Base-by-base conservation (phyloP, 306 rosid species). In the Casuarina cunninghamiana region DNA sequence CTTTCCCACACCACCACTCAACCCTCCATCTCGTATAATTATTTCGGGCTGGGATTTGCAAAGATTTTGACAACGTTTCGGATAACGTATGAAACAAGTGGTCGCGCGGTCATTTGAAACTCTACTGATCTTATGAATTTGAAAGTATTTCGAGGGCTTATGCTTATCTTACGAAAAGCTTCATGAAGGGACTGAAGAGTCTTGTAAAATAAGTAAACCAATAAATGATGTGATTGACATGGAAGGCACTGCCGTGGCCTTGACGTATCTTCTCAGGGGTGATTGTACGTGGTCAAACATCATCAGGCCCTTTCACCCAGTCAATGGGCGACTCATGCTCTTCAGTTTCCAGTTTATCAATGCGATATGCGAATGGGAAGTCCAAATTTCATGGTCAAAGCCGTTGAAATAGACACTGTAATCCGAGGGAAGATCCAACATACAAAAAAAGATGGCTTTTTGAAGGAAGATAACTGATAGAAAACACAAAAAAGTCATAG, bases 1-100 rank as follows among this genome's bases (percentile, higher is more conserved):
- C 49, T 19, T 57, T 17, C 37, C 17, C 10, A 3, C 5, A 4
- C 60, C 57, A 53, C 83, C 78, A 74, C 80, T 38, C 54, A 65
- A 32, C 5, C 60, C 44, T 75, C 60, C 58, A 43, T 77, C 48
- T 74, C 58, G 43, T 55, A 15, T 38, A 17, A 53, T 17, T 46
- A 9, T 46, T 46, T 46, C 11, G 50, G 50, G 38, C 32, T 26
- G 32, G 32, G 1, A 26, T 26, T 26, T 26, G 32, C 32, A 58
- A 10, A 26, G 39, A 58, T 58, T 26, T 58, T 58, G 39, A n/a
- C 3, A 51, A 4, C 5, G 2, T 51, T 5, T 15, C 32, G 57
- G n/a, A 16, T 51, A 12, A 48, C 51, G 3, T 2, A 0, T 48
- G 51, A 48, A 9, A 9, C 32, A 26, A 26, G 32, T 26, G 32